These are phyloP conservation scores for Cercospora sojina DNA, from an alignment of 2,329 filamentous ascomycete genomes.

Conservation along the genomic window DNA sequence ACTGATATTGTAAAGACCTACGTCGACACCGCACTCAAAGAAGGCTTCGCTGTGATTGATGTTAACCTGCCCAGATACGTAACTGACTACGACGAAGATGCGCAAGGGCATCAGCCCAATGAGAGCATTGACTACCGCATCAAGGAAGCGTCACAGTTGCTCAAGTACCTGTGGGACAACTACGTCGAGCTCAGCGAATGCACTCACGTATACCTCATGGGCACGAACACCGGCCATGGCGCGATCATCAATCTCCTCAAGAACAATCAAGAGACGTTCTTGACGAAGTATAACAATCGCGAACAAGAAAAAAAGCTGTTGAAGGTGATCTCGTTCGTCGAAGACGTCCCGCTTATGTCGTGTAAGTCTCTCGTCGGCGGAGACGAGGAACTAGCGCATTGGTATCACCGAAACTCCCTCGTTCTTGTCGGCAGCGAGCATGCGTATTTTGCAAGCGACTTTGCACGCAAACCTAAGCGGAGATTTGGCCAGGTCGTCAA, in stretches of 20 bases:
- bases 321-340: constrained; percentile 78
- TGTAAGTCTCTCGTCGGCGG: constrained; percentile 55
- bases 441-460: constrained; percentile 67
- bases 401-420: constrained; percentile 80
- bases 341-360: constrained; percentile 69
- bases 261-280: constrained; percentile 34
- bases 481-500: constrained; percentile 56
- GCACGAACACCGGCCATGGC: constrained; percentile 83
- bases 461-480: constrained; percentile 56
- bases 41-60: constrained; percentile 82
- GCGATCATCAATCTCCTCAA: constrained; percentile 77
- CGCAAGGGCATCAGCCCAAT: constrained; percentile 46
- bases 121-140: constrained; percentile 46
- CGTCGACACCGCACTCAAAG: constrained; percentile 75
- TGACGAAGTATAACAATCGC: constrained; percentile 54
- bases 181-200: constrained; percentile 76
- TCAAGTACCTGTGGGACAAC: constrained; percentile 93
- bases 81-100: constrained; percentile 52
- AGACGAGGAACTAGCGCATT: constrained; percentile 73
- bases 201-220: constrained; percentile 78
- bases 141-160: constrained; percentile 63
- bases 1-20: constrained; percentile 78
- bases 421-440: constrained; percentile 77
- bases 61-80: constrained; percentile 83
- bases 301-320: constrained; percentile 65